Evolutionary conservation across 345 rosid species (phyloP), one percentile per base, ranked within the genome.

Genomic region (Citrus cavaleriei): DNA sequence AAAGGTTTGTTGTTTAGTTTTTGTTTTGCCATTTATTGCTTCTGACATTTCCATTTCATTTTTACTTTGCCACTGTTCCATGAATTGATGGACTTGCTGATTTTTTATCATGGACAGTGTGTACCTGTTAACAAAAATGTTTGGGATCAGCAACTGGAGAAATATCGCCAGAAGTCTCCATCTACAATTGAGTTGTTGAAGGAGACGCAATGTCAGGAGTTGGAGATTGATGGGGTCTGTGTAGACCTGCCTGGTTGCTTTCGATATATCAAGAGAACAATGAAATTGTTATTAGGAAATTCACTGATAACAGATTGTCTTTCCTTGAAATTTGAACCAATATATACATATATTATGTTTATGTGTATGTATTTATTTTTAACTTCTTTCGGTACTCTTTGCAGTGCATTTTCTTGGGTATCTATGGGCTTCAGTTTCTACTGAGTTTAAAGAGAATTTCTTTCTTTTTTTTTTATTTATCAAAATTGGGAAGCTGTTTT

Each of bases 181-280:
- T 85, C 90, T 13, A 79, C 14, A 2, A 93, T 93, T 83, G 94
- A 90, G 68, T 84, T 93, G 81, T 91, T 93, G 72, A 71, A 78
- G 55, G 81, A 64, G 38, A 82, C 80, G 46, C 84, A 82, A 2
- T 90, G 96, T 83, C 69, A 51, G 73, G 86, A 85, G 74, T 77
- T 93, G 86, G 82, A 78, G 40, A 27, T 91, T 78, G 77, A 80
- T 80, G 92, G 89, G 92, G 96, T 93, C 63, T n/a, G 89, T 83
- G 30, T 73, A 61, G 62, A n/a, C 49, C 24, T 51, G 16, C 5
- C 2, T 32, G 28, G 30, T 14, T 28, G 46, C n/a, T 25, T 70
- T 68, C 3, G 34, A 61, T 73, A 34, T 62, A 27, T 25, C 21
- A 30, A 42, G 21, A 30, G 55, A 40, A 42, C 42, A 75, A 28